Percentiles rank a stretch among this genome's conserved stretches.
phyloP scores from a whole-genome alignment of 2,329 filamentous ascomycete species.

The Claviceps citrina region DNA sequence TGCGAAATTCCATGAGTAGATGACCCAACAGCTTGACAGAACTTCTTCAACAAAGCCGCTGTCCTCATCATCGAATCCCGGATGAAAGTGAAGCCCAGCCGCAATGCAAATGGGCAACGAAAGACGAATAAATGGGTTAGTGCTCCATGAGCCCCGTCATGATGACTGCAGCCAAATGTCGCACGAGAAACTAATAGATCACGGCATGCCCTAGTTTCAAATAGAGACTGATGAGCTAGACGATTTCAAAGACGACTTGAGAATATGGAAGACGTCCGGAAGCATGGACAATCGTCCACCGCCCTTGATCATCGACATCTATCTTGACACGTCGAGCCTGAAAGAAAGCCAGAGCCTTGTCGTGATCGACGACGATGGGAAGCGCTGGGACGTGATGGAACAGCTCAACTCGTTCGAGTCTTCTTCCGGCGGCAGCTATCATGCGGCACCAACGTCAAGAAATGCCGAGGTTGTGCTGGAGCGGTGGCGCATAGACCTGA shows the following conservation, averaged over 20 bases:
- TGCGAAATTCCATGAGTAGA: no score
- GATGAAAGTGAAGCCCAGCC: constrained; percentile 47
- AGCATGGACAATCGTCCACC: constrained; percentile 63
- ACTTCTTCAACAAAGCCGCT: constrained; percentile 80
- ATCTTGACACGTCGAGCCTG: constrained; percentile 63
- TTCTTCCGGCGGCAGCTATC: constrained; percentile 30
- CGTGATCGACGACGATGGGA: constrained; percentile 73
- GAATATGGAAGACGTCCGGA: constrained; percentile 67
- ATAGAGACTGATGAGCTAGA: constrained; percentile 88
- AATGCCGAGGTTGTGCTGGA: constrained; percentile 71
- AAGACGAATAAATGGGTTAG: constrained; percentile 80
- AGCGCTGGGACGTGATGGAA: constrained; percentile 83
- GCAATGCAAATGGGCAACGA: constrained; percentile 25
- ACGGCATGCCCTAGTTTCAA: constrained; percentile 56
- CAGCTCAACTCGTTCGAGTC: constrained; percentile 52
- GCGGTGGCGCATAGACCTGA: constrained; percentile 77
- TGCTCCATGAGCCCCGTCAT: constrained; percentile 8
- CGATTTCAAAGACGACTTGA: constrained; percentile 66
- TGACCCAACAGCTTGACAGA: constrained; percentile 36
- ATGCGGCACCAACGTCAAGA: constrained; percentile 25
- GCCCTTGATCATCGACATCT: constrained; percentile 79
- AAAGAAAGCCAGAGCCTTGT: constrained; percentile 77
- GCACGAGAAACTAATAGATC: background rate
- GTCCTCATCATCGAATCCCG: constrained; percentile 71
- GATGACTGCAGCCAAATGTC: background rate